Conservation (phyloP, 2,329 filamentous ascomycete genomes). For the Fusarium sambucinum region DNA sequence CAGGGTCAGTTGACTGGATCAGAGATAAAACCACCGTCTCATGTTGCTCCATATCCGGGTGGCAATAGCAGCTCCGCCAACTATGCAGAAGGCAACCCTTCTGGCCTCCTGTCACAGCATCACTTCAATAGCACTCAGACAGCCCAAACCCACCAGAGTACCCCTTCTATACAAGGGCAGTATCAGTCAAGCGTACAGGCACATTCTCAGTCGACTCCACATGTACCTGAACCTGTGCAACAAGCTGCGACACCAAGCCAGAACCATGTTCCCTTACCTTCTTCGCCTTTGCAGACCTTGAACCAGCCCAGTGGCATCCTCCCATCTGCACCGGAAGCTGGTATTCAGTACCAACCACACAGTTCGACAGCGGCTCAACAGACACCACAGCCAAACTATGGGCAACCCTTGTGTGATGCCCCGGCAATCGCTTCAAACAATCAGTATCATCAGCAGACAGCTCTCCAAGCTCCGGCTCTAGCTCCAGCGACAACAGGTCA, state of each 20-base stretch:
- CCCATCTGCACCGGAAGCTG: neutral
- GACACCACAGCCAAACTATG: neutral
- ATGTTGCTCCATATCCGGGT: rapidly evolving
- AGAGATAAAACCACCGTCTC: rapidly evolving
- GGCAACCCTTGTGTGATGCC: neutral
- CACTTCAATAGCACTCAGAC: neutral
- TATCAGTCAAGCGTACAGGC: neutral
- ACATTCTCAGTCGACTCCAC: neutral
- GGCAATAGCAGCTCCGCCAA: neutral
- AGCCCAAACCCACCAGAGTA: neutral
- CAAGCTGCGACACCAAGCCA: neutral
- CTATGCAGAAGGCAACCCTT: neutral
- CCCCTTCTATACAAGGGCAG: neutral
- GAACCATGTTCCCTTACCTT: neutral
- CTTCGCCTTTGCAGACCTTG: neutral
- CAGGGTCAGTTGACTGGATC: neutral
- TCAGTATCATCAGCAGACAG: neutral
- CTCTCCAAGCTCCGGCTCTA: neutral
- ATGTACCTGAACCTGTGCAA: neutral
- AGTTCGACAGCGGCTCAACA: neutral
- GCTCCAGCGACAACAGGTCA: neutral
- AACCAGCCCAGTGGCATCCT: neutral
- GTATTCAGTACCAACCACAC: neutral
- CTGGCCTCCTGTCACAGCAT: neutral
- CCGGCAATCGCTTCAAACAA: neutral